Base-by-base conservation (phyloP, 176 grass and related monocot genomes). In the Oryza meridionalis region DNA sequence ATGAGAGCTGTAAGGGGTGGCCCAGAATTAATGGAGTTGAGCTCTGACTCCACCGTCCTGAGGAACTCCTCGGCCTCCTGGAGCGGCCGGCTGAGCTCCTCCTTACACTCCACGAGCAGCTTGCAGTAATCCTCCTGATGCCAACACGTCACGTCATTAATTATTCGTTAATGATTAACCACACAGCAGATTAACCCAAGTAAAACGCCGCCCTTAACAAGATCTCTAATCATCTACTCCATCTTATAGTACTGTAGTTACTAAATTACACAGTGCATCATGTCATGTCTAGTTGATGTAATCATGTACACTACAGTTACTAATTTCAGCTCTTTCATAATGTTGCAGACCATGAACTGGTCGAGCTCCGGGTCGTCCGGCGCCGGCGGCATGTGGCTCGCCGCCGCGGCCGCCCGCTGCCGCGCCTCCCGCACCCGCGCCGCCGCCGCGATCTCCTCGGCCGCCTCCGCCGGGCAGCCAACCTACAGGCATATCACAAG, bases 351-450 rank as follows among this genome's bases (percentile, higher is more conserved):
- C 85, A 91, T 91, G 84, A 91, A 91, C 70, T 80, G 76, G 77
- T 91, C 89, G 4, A 91, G 89, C 70, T 91, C 89, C 29, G 85
- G 85, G 49, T 90, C 89, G 38, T 90, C 89, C 25, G 42, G 70
- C 65, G 19, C 70, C 21, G 82, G 17, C 15, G 3, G 84, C 74
- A 42, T 49, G 74, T 72, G 70, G 88, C 33, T 61, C 10, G 21
- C 81, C n/a, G 79, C 79, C 10, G 21, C 81, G 16, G 79, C 79
- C 0, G 76, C 89, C 9, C 49, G 69, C 80, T 91, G 89, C 76
- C 81, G 59, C 31, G 81, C 81, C 76, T 75, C 89, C 11, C 43
- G 3, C 69, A 77, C 81, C 51, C 29, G 15, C 7, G 70, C 84
- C 16, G 76, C 81, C 49, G 85, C 85, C 1, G 50, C 17, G 46